Evolutionary conservation across 1,284 basidiomycete genomes (phyloP).

Genomic region (Athelia sp.): DNA sequence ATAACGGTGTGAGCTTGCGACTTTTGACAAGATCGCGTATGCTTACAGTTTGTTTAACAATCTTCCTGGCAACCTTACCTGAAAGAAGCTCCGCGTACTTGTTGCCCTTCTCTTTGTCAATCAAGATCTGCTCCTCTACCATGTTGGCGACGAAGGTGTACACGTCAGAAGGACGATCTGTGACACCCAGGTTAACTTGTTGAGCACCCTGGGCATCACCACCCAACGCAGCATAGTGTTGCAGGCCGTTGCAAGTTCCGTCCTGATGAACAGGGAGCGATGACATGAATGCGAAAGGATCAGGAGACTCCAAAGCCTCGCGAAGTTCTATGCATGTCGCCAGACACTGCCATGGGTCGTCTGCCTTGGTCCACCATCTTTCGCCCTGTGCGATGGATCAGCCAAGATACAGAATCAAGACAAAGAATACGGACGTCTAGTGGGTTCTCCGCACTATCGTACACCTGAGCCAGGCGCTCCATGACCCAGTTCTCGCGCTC

Average conservation of each 20-base stretch:
- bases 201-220: constrained; percentile 87
- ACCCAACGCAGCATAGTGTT: constrained; percentile 97
- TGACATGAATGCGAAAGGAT: constrained; percentile 72
- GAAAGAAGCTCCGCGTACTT: constrained; percentile 60
- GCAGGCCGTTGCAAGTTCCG: constrained; percentile 97
- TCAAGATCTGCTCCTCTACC: constrained; percentile 51
- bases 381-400: constrained; percentile 43
- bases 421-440: constrained; percentile 48
- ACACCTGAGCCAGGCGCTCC: constrained; percentile 72
- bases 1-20: background rate
- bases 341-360: constrained; percentile 98
- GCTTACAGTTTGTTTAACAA: constrained; percentile 94
- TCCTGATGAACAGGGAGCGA: constrained; percentile 95
- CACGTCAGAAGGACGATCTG: constrained; percentile 90
- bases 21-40: background rate
- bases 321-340: constrained; percentile 88
- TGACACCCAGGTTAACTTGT: constrained; percentile 89
- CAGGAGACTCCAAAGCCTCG: constrained; percentile 69
- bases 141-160: constrained; percentile 91
- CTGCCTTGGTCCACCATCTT: constrained; percentile 88
- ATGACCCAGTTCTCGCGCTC: constrained; percentile 83
- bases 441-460: constrained; percentile 85
- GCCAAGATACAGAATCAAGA: constrained; percentile 1
- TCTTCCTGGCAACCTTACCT: constrained; percentile 88
- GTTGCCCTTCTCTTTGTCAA: constrained; percentile 44